Base-by-base conservation (phyloP, 768 basidiomycete species). In the Nevesoporus exiguus region DNA sequence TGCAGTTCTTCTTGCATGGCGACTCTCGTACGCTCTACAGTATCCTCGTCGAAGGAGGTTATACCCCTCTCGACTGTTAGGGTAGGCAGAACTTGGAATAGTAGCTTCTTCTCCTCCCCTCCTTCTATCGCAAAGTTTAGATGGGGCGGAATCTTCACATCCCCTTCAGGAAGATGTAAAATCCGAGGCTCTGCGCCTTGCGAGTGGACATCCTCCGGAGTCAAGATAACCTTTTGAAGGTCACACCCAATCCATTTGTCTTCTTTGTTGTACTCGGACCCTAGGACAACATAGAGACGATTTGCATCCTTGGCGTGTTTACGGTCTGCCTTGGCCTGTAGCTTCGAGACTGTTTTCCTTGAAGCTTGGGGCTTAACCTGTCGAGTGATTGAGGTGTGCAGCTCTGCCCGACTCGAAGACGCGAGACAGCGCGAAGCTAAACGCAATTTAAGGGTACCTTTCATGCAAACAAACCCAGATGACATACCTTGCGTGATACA, bases 231-330 rank as follows among this genome's bases (percentile, higher is more conserved):
- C 59, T 78, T 77, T 40, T 83, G 82, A 43, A 95, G 82, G 69
- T 84, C 79, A 67, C 83, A 83, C 24, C 75, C 73, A 37, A 68
- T 61, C 90, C 93, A 95, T 65, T 83, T 83, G 51, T 74, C 64
- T 51, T 86, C 83, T 50, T 88, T 80, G 56, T 80, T 79, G 7
- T 80, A 75, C 39, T 82, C 77, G 15, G 82, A 83, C 13, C 94
- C 94, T 7, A 93, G 80, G 15, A 95, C 79, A 53, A 88, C 82
- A 61, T 89, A 85, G 15, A 71, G 57, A 87, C 79, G 43, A 72
- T 75, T 50, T 66, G 76, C 29, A 62, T 75, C 39, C 69, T 71
- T 21, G 71, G 75, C 46, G 63, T 64, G 52, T 69, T 67, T 57
- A 56, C 62, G 50, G 73, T 74, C 60, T 77, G 75, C 31, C 73